Conservation (phyloP, 176 grass and related monocot species). For the Dactylis glomerata region DNA sequence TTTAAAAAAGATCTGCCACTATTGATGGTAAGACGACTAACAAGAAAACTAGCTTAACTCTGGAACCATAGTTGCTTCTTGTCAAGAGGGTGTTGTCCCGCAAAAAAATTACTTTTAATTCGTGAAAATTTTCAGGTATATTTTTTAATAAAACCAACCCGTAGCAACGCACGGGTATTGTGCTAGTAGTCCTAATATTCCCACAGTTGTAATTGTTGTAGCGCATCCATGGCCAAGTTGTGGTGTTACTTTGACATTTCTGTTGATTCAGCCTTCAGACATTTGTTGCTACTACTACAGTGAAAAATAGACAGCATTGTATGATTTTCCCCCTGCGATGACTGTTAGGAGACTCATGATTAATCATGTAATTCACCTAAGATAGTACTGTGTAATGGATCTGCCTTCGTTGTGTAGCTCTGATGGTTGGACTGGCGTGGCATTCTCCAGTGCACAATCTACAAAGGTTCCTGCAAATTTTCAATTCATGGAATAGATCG, state of each 20-base stretch:
- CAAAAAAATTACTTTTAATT: too few relatives aligned
- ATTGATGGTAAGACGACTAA: too few relatives aligned
- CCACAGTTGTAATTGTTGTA: too few relatives aligned
- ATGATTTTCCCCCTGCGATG: not conserved
- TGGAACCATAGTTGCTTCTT: too few relatives aligned
- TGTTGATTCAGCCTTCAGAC: not conserved
- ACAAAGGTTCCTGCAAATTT: slow-evolving; percentile 34
- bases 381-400: not conserved
- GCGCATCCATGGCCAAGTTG: not conserved
- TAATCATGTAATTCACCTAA: not conserved
- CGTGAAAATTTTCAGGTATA: too few relatives aligned
- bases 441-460: not conserved
- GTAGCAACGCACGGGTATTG: too few relatives aligned
- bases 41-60: too few relatives aligned
- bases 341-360: not conserved
- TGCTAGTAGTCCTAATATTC: too few relatives aligned
- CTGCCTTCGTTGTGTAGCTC: not conserved
- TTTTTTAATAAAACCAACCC: too few relatives aligned
- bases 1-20: too few relatives aligned
- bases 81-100: too few relatives aligned
- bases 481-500: not conserved
- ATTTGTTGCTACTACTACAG: not conserved
- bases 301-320: not conserved
- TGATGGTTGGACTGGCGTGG: slow-evolving; percentile 7
- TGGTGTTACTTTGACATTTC: slow-evolving; percentile 2